Evolutionary conservation across 805 yeast genomes (phyloP).

Genomic region (Lachancea quebecensis): DNA sequence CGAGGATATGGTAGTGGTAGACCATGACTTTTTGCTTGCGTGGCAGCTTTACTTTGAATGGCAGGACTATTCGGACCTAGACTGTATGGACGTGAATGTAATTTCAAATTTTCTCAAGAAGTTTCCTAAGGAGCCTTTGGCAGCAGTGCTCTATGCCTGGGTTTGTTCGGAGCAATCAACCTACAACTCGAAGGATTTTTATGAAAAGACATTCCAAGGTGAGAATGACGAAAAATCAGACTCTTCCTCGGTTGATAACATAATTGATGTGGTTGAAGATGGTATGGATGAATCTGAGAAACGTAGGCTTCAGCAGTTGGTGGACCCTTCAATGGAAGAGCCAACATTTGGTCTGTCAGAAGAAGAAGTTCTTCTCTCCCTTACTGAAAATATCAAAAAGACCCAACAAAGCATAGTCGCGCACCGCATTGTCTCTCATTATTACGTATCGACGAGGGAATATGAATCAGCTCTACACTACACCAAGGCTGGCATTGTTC

Average conservation of each 20-base stretch:
- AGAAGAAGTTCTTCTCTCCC: slow-evolving; percentile 44
- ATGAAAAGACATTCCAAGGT: slow-evolving; percentile 15
- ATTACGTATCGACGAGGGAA: slow-evolving; percentile 52
- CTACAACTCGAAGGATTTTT: slow-evolving; percentile 36
- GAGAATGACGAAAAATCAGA: slow-evolving; percentile 4
- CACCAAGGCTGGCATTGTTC: slow-evolving; percentile 53
- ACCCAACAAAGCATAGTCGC: slow-evolving; percentile 48
- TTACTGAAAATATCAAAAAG: slow-evolving; percentile 46
- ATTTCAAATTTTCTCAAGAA: slow-evolving; percentile 46
- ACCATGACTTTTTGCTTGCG: slow-evolving; percentile 52
- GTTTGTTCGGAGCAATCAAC: slow-evolving; percentile 63
- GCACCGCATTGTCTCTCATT: slow-evolving; percentile 56
- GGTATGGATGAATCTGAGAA: slow-evolving; percentile 22
- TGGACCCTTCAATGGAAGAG: slow-evolving; percentile 19
- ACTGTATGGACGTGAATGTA: slow-evolving; percentile 40
- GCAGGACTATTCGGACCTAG: slow-evolving; percentile 49
- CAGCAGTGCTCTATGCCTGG: slow-evolving; percentile 56
- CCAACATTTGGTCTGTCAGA: slow-evolving; percentile 31
- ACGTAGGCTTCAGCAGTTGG: slow-evolving; percentile 16
- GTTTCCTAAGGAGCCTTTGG: slow-evolving; percentile 57
- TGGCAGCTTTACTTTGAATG: slow-evolving; percentile 76
- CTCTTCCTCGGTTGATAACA: slow-evolving; percentile 4
- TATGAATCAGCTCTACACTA: slow-evolving; percentile 55
- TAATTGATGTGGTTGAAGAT: slow-evolving; percentile 11
- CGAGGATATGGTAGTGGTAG: slow-evolving; percentile 66